Conservation (phyloP, 441 rosid genomes). For the Populus tomentosa region DNA sequence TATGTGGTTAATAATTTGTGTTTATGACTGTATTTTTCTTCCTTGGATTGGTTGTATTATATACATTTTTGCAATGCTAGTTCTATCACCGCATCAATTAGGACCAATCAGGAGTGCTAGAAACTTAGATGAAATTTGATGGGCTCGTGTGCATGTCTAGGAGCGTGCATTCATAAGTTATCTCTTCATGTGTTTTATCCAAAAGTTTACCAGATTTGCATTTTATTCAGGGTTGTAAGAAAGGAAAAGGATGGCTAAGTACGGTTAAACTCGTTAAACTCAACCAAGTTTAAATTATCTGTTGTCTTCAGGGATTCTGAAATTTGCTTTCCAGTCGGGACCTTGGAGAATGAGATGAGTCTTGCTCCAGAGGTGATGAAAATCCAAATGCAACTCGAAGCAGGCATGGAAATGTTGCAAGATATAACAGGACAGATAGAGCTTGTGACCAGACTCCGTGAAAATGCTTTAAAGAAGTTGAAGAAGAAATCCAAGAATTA, state of each 20-base stretch:
- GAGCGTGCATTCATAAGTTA: neutral
- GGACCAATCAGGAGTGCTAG: neutral
- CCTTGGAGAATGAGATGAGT: neutral
- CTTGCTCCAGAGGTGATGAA: neutral
- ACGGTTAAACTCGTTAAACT: no score
- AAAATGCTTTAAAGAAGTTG: constrained; percentile 15
- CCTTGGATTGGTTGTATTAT: neutral
- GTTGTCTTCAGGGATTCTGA: constrained; percentile 30
- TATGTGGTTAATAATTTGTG: neutral
- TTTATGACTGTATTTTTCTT: neutral
- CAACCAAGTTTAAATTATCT: neutral
- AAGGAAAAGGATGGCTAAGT: no score
- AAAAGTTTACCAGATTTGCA: neutral
- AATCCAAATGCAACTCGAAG: constrained; percentile 3
- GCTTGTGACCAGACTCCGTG: neutral
- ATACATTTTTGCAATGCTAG: neutral
- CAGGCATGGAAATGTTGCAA: constrained; percentile 2
- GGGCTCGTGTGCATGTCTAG: neutral
- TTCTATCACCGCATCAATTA: neutral
- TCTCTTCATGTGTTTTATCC: neutral
- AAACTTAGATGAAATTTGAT: neutral
- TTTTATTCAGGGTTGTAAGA: no score
- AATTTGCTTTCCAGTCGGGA: constrained; percentile 36
- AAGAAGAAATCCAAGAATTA: neutral
- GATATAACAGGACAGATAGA: neutral